Base-by-base conservation (phyloP, 225 moss, liverwort and hornwort species). In the Polytrichum commune region DNA sequence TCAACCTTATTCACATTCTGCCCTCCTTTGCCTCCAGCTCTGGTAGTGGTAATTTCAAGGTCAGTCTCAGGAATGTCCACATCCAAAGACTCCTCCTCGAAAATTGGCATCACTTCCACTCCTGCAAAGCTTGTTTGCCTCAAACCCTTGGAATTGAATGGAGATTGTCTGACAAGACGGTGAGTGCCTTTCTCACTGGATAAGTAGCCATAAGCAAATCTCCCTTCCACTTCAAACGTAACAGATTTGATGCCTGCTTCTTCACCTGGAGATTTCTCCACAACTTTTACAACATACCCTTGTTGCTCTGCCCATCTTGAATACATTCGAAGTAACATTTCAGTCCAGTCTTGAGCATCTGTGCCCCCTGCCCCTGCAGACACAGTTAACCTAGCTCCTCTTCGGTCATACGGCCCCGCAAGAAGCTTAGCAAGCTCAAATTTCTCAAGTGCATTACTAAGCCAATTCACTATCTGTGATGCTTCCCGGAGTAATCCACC, bases 1-100 rank as follows among this genome's bases (percentile, higher is more conserved):
- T 98, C 98, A 19, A 98, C 98, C 78, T 98, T 98, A 64, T 98
- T 98, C 72, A 98, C 98, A 69, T 98, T 98, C 70, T 98, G 98
- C 1, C 98, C 98, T 24, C 98, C 98, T 80, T 95, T 92, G 29
- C 98, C 98, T 67, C 98, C 98, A 13, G 98, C 86, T 90, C 98
- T 82, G 7, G 98, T 80, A 16, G 98, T 98, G 27, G 80, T 84
- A 63, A 95, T 91, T 24, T 98, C 95, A 54, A 98, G 80, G 74
- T 98, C 98, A 20, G 81, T 46, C 18, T 95, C 98, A 29, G 95
- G 95, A 74, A 98, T 91, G 8, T 90, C 91, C 54, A 98, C 80
- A 65, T 88, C 82, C 65, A 93, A 71, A 16, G 95, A 80, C 74
- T 93, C 98, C 77, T 95, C 95, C 69, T 95, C 98, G 24, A 98